Evolutionary conservation across 1,284 basidiomycete genomes (phyloP).

Genomic region (Athelia sp.): DNA sequence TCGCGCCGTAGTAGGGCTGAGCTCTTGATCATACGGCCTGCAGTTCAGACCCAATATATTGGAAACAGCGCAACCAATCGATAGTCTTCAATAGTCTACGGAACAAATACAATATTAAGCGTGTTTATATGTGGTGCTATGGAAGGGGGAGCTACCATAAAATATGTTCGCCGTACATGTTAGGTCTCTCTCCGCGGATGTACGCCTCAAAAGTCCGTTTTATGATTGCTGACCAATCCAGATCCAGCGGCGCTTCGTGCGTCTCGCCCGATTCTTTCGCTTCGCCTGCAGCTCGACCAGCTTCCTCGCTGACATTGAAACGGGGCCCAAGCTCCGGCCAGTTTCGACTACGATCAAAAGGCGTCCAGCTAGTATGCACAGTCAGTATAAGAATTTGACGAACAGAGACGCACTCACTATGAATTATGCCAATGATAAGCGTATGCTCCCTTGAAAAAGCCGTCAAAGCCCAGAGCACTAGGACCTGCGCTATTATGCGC

Average conservation of each 20-base stretch:
- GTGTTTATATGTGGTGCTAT: too few species aligned
- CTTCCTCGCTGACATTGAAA: conserved; percentile 55
- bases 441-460: conserved; percentile 79
- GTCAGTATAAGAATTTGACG: neutral
- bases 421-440: conserved; percentile 84
- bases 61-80: too few species aligned
- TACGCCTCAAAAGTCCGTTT: conserved; percentile 79
- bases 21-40: too few species aligned
- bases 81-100: too few species aligned
- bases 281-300: conserved; percentile 34
- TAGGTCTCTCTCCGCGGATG: conserved; percentile 66
- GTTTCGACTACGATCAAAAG: conserved; percentile 69
- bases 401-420: conserved; percentile 37
- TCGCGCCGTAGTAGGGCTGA: too few species aligned
- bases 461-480: conserved; percentile 67
- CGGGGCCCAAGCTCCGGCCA: conserved; percentile 68
- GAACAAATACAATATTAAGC: too few species aligned
- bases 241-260: conserved; percentile 47
- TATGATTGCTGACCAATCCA: conserved; percentile 74
- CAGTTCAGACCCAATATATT: too few species aligned
- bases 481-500: conserved; percentile 59
- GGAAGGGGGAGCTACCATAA: conserved; percentile 31
- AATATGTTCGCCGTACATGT: conserved; percentile 74
- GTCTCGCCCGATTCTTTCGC: conserved; percentile 13
- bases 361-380: conserved; percentile 55